Evolutionary conservation across 768 basidiomycete species (phyloP).

Genomic region (Suillus subalutaceus): DNA sequence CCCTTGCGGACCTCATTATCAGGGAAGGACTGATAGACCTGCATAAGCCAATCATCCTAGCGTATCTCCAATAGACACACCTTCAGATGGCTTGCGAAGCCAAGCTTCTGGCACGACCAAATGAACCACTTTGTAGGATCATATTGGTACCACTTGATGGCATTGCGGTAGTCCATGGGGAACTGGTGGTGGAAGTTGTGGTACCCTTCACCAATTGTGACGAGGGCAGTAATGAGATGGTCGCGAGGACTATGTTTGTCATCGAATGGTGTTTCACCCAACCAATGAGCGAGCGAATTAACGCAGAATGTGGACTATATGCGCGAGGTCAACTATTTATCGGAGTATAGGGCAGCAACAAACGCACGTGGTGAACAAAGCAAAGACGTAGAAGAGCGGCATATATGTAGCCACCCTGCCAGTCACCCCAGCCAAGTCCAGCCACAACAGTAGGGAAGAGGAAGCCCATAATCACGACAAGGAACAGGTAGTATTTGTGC

Average conservation of each 20-base stretch:
- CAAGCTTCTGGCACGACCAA: constrained; percentile 48
- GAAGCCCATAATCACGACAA: constrained; percentile 74
- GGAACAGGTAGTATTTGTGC: constrained; percentile 72
- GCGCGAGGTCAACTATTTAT: neutral
- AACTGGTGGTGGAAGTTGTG: constrained; percentile 98
- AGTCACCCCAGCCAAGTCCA: constrained; percentile 85
- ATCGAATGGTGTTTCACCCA: constrained; percentile 91
- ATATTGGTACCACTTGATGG: constrained; percentile 90
- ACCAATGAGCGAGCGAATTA: constrained; percentile 96
- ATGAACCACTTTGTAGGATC: constrained; percentile 95
- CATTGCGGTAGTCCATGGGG: constrained; percentile 97
- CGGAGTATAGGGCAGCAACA: constrained; percentile 7
- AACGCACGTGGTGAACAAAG: constrained; percentile 86
- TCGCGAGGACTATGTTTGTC: constrained; percentile 94
- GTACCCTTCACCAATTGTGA: constrained; percentile 94
- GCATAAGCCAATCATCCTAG: neutral
- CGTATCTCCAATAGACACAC: constrained; percentile 17
- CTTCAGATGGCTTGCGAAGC: constrained; percentile 62
- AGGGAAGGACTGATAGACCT: constrained; percentile 47
- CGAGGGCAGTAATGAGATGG: constrained; percentile 86
- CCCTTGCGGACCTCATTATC: constrained; percentile 83
- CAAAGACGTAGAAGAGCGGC: constrained; percentile 76
- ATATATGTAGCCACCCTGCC: constrained; percentile 82
- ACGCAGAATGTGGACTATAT: constrained; percentile 93
- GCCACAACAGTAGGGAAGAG: constrained; percentile 76